Evolutionary conservation across 1,139 yeast species (phyloP).

Genomic region (Tardiomyces blankii): DNA sequence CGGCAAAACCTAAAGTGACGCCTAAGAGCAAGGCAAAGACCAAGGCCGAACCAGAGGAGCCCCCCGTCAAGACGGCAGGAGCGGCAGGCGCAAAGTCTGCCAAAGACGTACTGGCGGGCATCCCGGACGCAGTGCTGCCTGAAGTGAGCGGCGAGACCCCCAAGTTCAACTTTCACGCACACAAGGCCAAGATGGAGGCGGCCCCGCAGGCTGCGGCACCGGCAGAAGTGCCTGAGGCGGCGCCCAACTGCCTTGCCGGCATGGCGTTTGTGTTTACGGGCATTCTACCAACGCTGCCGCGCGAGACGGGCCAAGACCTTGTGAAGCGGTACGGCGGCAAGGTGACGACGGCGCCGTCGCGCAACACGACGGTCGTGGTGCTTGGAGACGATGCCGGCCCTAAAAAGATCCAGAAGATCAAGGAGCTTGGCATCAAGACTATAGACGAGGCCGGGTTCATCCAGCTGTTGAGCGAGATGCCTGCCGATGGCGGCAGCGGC

Average conservation of each 20-base stretch:
- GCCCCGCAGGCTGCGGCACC: constrained; percentile 10
- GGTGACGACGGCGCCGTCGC: constrained; percentile 77
- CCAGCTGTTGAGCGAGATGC: constrained; percentile 65
- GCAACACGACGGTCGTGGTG: constrained; percentile 80
- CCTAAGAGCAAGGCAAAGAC: constrained; percentile 28
- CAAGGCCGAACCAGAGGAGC: not conserved
- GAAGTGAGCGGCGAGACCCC: constrained; percentile 37
- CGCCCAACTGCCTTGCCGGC: constrained; percentile 75
- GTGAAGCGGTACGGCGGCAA: constrained; percentile 91
- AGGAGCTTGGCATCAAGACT: constrained; percentile 60
- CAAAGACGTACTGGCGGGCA: constrained; percentile 42
- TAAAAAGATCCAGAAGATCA: constrained; percentile 76
- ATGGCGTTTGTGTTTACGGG: constrained; percentile 93
- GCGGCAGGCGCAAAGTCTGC: constrained; percentile 27
- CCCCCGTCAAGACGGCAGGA: not conserved
- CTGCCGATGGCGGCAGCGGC: constrained; percentile 85
- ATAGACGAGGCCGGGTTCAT: constrained; percentile 82
- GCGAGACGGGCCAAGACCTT: constrained; percentile 62
- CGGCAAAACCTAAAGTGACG: constrained; percentile 1
- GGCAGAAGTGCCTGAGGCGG: constrained; percentile 56
- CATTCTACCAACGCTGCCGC: constrained; percentile 62
- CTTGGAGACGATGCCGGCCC: constrained; percentile 97
- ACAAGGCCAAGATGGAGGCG: constrained; percentile 32
- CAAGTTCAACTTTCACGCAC: constrained; percentile 44
- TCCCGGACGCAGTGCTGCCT: constrained; percentile 64